These are phyloP conservation scores for Pseudogymnoascus destructans DNA, from an alignment of 2,329 filamentous ascomycete species.

Conservation along the genomic window DNA sequence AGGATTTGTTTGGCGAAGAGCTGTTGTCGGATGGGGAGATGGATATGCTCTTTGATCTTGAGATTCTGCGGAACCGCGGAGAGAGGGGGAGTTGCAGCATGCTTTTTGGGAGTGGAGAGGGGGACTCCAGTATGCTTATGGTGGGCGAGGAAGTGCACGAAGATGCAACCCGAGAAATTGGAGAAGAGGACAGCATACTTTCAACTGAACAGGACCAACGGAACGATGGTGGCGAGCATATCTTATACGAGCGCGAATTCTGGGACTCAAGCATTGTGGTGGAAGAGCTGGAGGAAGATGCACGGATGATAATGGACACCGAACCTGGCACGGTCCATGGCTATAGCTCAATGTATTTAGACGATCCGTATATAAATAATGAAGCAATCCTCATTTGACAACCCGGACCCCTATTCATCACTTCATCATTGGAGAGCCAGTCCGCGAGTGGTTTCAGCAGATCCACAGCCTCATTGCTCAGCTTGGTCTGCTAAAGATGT, in stretches of 20 bases:
- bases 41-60: conserved; percentile 8
- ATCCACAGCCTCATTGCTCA: no score
- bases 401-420: background rate
- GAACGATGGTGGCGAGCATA: background rate
- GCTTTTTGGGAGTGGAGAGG: background rate
- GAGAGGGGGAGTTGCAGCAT: background rate
- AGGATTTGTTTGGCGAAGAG: background rate
- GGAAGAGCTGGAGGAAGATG: background rate
- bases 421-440: no score
- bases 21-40: conserved; percentile 2
- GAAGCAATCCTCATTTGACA: background rate
- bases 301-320: background rate
- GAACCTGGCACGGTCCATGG: background rate
- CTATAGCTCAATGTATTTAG: background rate
- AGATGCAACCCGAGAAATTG: background rate
- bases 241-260: background rate
- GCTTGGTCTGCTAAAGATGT: no score
- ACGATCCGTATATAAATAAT: background rate
- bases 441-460: no score
- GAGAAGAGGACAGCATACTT: background rate
- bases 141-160: background rate
- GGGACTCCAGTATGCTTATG: background rate
- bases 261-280: background rate
- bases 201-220: background rate
- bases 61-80: background rate